These are phyloP conservation scores for Tagetes erecta DNA, from an alignment of 129 eudicot species.

Conservation along the genomic window DNA sequence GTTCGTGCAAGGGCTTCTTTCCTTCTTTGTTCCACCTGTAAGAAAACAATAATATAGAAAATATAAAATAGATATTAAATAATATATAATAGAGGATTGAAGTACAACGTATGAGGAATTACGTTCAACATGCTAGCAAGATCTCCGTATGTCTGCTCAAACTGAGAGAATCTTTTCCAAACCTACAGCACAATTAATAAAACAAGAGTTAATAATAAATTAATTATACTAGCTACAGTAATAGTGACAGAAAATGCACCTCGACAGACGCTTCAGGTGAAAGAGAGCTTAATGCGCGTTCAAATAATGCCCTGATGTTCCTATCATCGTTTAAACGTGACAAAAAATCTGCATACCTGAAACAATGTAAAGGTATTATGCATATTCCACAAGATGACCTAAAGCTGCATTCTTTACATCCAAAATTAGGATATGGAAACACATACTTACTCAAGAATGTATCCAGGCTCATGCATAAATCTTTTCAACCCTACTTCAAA, in stretches of 20 bases:
- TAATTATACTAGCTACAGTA: neutral
- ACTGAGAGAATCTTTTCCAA: conserved; percentile 86
- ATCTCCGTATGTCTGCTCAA: conserved; percentile 98
- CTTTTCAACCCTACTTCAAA: conserved; percentile 94
- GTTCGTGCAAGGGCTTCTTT: conserved; percentile 83
- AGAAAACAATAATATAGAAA: conserved; percentile 10
- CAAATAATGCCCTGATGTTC: conserved; percentile 95
- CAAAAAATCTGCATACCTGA: conserved; percentile 94
- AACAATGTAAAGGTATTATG: conserved; percentile 21
- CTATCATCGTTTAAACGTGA: conserved; percentile 93
- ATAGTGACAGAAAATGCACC: conserved; percentile 44
- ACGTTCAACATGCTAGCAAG: conserved; percentile 98
- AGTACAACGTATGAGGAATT: conserved; percentile 19
- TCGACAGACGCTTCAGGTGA: conserved; percentile 93
- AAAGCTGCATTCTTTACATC: conserved; percentile 4
- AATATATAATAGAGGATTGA: neutral
- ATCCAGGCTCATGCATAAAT: conserved; percentile 96
- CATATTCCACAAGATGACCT: conserved; percentile 12
- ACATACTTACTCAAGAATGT: conserved; percentile 88
- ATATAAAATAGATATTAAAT: neutral
- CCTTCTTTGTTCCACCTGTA: conserved; percentile 96
- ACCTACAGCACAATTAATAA: conserved; percentile 47
- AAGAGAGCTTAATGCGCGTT: conserved; percentile 89
- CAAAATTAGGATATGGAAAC: conserved; percentile 2
- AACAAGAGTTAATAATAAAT: neutral